These are phyloP conservation scores for Dactylellina haptotyla DNA, from an alignment of 2,329 filamentous ascomycete species.

Conservation along the genomic window DNA sequence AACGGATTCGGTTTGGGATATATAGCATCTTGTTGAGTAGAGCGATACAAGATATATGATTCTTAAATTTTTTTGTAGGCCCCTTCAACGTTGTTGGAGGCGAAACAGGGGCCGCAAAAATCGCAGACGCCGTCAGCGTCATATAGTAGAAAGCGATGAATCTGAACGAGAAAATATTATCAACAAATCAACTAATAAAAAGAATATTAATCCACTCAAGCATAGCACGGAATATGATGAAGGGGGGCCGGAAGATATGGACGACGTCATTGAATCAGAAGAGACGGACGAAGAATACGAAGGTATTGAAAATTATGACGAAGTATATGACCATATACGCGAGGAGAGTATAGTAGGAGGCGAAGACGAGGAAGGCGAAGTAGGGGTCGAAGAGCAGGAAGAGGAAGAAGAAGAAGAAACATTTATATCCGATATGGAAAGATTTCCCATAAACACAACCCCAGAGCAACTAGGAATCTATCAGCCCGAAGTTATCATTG, in stretches of 20 bases:
- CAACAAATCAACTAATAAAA: no score
- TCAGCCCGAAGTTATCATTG: background rate
- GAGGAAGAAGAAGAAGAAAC: background rate
- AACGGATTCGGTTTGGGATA: constrained; percentile 1
- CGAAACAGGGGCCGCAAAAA: background rate
- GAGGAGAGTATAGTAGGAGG: background rate
- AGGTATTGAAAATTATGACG: background rate
- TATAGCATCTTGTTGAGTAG: constrained; percentile 50
- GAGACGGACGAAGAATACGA: no score
- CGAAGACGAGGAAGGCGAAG: background rate
- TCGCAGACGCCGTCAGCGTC: background rate
- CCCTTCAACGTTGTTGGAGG: constrained; percentile 1
- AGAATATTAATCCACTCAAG: no score
- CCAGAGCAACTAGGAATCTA: background rate
- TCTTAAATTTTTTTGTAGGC: constrained; percentile 1
- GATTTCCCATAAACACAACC: no score
- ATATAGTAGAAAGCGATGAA: no score
- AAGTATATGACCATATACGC: background rate
- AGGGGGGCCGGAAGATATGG: no score
- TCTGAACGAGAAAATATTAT: no score
- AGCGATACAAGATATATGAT: constrained; percentile 16
- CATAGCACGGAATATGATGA: no score
- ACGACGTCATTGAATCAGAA: no score
- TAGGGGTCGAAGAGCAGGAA: background rate
- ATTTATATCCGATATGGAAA: background rate